Evolutionary conservation across 106 monocot species (phyloP).

Genomic region (Dendrobium catenatum): DNA sequence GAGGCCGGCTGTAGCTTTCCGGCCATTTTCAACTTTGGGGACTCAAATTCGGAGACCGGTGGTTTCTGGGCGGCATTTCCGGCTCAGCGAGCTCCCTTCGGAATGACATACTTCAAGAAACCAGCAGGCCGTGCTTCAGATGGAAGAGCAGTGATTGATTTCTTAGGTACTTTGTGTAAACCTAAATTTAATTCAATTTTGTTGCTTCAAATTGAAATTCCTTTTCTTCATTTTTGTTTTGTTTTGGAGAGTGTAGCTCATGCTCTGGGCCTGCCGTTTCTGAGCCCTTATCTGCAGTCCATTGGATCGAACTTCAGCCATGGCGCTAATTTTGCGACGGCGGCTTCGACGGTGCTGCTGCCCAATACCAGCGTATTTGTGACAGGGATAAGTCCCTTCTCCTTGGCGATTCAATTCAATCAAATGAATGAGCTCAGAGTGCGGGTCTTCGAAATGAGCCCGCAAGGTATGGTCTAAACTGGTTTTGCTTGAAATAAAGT

Average conservation of each 20-base stretch:
- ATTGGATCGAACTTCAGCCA: slow-evolving; percentile 58
- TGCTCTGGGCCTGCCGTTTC: slow-evolving; percentile 63
- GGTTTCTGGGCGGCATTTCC: slow-evolving; percentile 91
- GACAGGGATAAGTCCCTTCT: slow-evolving; percentile 64
- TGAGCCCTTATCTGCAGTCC: slow-evolving; percentile 87
- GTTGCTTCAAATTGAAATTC: no score
- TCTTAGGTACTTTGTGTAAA: slow-evolving; percentile 32
- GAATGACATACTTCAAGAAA: slow-evolving; percentile 65
- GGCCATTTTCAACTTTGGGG: slow-evolving; percentile 81
- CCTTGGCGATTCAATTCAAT: slow-evolving; percentile 56
- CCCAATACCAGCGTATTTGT: slow-evolving; percentile 71
- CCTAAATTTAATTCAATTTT: no score
- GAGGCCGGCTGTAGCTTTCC: slow-evolving; percentile 25
- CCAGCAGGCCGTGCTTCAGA: slow-evolving; percentile 63
- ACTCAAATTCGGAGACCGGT: slow-evolving; percentile 88
- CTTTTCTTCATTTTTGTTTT: no score
- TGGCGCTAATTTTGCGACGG: slow-evolving; percentile 25
- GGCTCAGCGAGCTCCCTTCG: slow-evolving; percentile 45
- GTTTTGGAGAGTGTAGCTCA: slow-evolving; percentile 24
- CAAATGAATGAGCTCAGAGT: slow-evolving; percentile 53
- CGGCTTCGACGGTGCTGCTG: slow-evolving; percentile 57
- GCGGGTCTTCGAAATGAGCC: slow-evolving; percentile 16
- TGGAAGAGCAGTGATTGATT: slow-evolving; percentile 70
- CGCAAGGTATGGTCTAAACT: background rate
- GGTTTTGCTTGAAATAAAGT: no score